Evolutionary conservation across 1,139 yeast species (phyloP), one percentile per base, ranked within the genome.

Genomic region (Suhomyces chickasaworum): DNA sequence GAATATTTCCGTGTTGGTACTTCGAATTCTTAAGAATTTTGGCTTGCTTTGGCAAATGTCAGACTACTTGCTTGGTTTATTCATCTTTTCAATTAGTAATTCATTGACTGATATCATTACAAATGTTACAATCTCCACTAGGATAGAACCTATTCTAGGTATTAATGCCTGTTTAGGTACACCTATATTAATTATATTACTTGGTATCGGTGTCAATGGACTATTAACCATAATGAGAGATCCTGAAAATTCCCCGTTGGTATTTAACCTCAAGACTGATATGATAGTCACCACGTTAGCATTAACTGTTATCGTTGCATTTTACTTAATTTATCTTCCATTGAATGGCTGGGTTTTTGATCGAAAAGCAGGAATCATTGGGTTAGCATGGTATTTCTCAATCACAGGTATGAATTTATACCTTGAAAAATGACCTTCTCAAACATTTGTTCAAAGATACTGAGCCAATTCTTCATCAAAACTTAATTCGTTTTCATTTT

Each of bases 131-230:
- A 54, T 74, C 6, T 64, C 78, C 5, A 55, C 66, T 3, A 63
- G 57, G 29, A 58, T 70, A 7, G 63, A 67, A 42, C 73, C 77
- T 2, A 56, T 68, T 13, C 58, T 70, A 27, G 79, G 78, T 1
- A 55, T 73, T 7, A 71, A 71, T 53, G 61, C 78, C 1, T 72
- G 77, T 51, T 56, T 74, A 38, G 78, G 78, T 0, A 69, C 79
- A 0, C 78, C 78, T 2, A 57, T 73, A 18, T 54, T 74, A 12
- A 55, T 69, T 13, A 66, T 71, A 2, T 55, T 73, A 45, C 55
- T 73, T 10, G 79, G 78, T 0, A 57, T 74, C 16, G 78, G 79
- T 0, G 55, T 65, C 10, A 73, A 73, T 57, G 74, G 75, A 18
- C 43, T 54, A 13, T 22, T 62, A 13, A 49, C 59, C 5, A 45